Evolutionary conservation across 441 rosid genomes (phyloP), one percentile per base, ranked within the genome.

Genomic region (Lepidium campestre): DNA sequence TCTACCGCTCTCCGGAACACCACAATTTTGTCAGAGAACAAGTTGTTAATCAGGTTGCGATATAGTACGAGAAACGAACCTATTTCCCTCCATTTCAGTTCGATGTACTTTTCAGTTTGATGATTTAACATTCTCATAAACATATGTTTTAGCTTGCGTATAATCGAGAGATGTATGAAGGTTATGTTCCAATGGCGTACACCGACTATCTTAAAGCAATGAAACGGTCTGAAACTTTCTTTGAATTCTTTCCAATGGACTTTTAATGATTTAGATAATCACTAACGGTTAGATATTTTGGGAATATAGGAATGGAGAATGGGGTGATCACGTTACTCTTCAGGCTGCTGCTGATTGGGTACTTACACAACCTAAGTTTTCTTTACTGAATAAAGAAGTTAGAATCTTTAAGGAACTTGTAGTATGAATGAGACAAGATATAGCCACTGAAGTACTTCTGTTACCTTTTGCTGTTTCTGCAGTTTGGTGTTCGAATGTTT

Each of bases 401-500:
- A 25, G 7, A 17, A 56, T 71, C 50, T 47, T 56, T 57, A 64
- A 19, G 35, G 41, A 61, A 47, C 34, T 34, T 42, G 27, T n/a
- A 8, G 60, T 61, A 50, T 60, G 46, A 62, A 35, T 53, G 48
- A 34, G 22, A 29, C n/a, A 29, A 57, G 19, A 37, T 14, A 13
- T 8, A 57, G 35, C 47, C n/a, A 29, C 50, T 36, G 65, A 67
- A 29, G 36, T 57, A 67, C 32, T 45, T 54, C 10, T 15, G 17
- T 23, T 14, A 32, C 19, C 17, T 36, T 12, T 35, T 27, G 34
- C 2, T 69, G 44, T 36, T 15, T 15, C 14, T 79, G 80, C 87
- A 90, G 98, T 93, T 78, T 76, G 98, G 97, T 22, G 86, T 88
- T n/a, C 80, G 83, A 86, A 85, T 93, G 76, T 83, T 88, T 73